A percentile compares a stretch with the other conserved stretches of the same genome.
phyloP scores from a whole-genome alignment of 305 asterid genomes.

The Fraxinus platypoda region DNA sequence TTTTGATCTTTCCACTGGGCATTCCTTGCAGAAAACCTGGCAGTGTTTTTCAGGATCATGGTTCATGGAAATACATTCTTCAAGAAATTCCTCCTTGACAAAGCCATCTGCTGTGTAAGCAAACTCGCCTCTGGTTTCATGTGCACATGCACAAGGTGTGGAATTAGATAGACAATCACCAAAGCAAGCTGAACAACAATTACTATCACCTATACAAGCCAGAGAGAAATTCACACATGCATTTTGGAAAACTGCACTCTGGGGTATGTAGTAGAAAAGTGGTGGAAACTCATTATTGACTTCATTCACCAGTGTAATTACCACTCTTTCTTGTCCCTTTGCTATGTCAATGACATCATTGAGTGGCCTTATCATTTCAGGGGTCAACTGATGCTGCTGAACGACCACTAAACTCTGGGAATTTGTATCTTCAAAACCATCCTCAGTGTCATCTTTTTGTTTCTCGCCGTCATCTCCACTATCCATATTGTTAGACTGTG shows the following conservation, averaged over 20 bases:
- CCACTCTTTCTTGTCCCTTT: constrained; percentile 57
- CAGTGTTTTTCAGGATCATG: constrained; percentile 51
- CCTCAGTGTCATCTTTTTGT: constrained; percentile 21
- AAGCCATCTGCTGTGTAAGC: constrained; percentile 61
- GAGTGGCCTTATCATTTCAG: constrained; percentile 22
- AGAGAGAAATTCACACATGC: constrained; percentile 52
- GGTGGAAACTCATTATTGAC: constrained; percentile 50
- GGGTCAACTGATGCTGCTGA: constrained; percentile 30
- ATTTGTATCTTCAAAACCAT: constrained; percentile 21
- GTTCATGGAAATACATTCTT: constrained; percentile 55
- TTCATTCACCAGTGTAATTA: constrained; percentile 53
- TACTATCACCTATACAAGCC: constrained; percentile 49
- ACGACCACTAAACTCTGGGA: constrained; percentile 32
- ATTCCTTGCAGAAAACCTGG: constrained; percentile 61
- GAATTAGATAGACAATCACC: constrained; percentile 56
- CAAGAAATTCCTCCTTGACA: constrained; percentile 55
- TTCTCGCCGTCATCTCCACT: constrained; percentile 17
- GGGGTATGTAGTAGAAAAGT: constrained; percentile 52
- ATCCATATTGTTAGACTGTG: constrained; percentile 22
- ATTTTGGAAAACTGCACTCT: constrained; percentile 52
- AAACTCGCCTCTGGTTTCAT: constrained; percentile 47
- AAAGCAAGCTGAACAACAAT: constrained; percentile 51
- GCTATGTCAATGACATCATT: constrained; percentile 47
- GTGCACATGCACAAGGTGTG: constrained; percentile 60
- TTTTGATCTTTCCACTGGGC: constrained; percentile 63